These are phyloP conservation scores for Microbotryum violaceum DNA, from an alignment of 1,284 basidiomycete genomes.

Conservation along the genomic window DNA sequence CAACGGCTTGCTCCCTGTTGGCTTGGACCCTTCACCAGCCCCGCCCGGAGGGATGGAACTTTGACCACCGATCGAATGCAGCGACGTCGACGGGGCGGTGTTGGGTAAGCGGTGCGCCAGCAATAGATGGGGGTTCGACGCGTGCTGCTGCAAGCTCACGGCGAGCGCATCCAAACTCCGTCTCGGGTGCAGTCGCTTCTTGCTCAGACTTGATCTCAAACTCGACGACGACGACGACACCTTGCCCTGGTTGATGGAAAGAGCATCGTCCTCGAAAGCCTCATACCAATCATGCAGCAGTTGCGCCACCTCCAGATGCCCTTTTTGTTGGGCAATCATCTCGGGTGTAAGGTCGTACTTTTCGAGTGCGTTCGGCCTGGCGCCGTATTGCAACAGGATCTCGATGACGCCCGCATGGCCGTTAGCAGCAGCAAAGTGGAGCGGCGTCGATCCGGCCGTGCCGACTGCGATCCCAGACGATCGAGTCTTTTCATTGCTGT, in stretches of 20 bases:
- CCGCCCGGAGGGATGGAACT: neutral
- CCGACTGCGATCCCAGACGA: slow-evolving; percentile 52
- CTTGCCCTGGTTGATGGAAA: slow-evolving; percentile 1
- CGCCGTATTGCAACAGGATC: slow-evolving; percentile 70
- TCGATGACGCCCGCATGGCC: slow-evolving; percentile 68
- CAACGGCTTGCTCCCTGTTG: neutral
- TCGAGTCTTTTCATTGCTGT: slow-evolving; percentile 54
- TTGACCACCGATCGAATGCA: neutral
- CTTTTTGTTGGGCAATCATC: slow-evolving; percentile 45
- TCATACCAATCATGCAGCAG: slow-evolving; percentile 39
- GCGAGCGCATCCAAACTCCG: slow-evolving; percentile 28
- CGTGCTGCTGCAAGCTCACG: slow-evolving; percentile 21
- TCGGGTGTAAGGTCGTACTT: slow-evolving; percentile 76
- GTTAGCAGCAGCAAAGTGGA: slow-evolving; percentile 91
- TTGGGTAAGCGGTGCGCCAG: too few relatives aligned
- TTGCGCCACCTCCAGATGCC: slow-evolving; percentile 43
- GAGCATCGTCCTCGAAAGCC: slow-evolving; percentile 7
- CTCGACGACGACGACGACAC: neutral
- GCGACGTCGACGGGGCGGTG: too few relatives aligned
- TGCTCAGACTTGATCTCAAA: slow-evolving; percentile 2
- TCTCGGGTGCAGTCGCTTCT: slow-evolving; percentile 20
- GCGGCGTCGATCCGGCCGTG: slow-evolving; percentile 70
- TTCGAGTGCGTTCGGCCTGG: slow-evolving; percentile 65
- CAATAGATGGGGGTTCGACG: slow-evolving; percentile 5
- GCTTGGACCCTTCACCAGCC: neutral